phyloP scores from a whole-genome alignment of 23 red algal species.

The Chondrus crispus region DNA sequence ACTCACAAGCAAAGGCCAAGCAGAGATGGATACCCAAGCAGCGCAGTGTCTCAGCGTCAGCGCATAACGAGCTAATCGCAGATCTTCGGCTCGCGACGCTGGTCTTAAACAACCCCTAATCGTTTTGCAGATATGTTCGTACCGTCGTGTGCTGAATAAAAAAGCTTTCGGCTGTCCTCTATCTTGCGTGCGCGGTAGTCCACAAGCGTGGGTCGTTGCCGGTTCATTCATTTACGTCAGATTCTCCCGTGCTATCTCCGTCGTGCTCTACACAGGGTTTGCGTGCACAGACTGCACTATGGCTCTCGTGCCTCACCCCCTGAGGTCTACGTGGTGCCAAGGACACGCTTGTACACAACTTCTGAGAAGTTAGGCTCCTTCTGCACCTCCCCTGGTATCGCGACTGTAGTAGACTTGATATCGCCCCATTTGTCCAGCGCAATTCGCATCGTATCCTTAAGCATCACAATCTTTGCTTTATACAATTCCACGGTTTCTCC shows the following conservation, averaged over 20 bases:
- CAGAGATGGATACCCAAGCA: conserved; percentile 94
- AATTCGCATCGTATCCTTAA: neutral
- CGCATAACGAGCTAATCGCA: neutral
- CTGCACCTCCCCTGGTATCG: neutral
- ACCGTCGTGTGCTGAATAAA: no score
- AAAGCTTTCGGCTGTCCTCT: no score
- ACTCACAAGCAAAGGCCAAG: conserved; percentile 89
- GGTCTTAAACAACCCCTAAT: neutral
- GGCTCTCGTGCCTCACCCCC: no score
- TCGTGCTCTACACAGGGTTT: no score
- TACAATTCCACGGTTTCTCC: neutral
- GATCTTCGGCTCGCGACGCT: neutral
- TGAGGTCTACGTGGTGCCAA: no score
- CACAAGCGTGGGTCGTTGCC: neutral
- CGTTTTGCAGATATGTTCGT: neutral
- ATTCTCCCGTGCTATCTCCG: neutral
- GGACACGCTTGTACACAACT: neutral
- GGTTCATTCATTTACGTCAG: neutral
- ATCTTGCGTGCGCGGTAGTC: neutral
- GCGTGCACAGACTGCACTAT: no score
- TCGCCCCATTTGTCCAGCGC: neutral
- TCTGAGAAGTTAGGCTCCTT: neutral
- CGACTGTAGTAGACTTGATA: neutral
- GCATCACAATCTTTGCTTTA: neutral
- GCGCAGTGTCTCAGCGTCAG: conserved; percentile 51